Percentiles rank a stretch among this genome's conserved stretches.
phyloP scores from a whole-genome alignment of 139 green algal genomes.

The Pleodorina starrii region DNA sequence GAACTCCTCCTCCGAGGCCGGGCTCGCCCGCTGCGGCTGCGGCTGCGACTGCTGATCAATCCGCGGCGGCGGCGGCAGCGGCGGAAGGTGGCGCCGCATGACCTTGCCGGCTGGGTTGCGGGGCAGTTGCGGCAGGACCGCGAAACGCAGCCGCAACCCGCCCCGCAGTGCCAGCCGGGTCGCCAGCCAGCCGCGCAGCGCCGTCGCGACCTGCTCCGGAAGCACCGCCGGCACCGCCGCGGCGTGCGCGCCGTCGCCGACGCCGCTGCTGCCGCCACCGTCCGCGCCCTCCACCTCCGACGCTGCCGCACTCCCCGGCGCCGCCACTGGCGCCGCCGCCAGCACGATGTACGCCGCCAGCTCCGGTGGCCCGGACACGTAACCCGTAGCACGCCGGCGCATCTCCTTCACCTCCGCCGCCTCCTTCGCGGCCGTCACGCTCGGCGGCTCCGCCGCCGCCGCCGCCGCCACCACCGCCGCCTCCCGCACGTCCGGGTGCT shows the following conservation, averaged over 20 bases:
- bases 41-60: background rate
- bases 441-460: background rate
- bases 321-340: too few species aligned
- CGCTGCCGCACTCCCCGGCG: too few species aligned
- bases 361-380: background rate
- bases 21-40: background rate
- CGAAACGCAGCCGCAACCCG: background rate
- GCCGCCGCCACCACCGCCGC: slow-evolving; percentile 42
- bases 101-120: slow-evolving; percentile 52
- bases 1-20: background rate
- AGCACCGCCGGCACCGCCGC: background rate
- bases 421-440: background rate
- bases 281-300: background rate
- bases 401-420: background rate
- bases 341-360: background rate
- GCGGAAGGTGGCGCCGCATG: slow-evolving; percentile 7
- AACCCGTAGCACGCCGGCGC: too few species aligned
- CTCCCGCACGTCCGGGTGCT: slow-evolving; percentile 56
- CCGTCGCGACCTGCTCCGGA: background rate
- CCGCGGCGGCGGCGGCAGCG: background rate
- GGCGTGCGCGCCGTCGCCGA: background rate
- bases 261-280: background rate
- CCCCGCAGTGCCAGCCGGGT: background rate
- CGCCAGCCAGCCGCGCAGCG: background rate
- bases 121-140: slow-evolving; percentile 18